These are phyloP conservation scores for Platanthera guangdongensis DNA, from an alignment of 106 monocot genomes.

Conservation along the genomic window DNA sequence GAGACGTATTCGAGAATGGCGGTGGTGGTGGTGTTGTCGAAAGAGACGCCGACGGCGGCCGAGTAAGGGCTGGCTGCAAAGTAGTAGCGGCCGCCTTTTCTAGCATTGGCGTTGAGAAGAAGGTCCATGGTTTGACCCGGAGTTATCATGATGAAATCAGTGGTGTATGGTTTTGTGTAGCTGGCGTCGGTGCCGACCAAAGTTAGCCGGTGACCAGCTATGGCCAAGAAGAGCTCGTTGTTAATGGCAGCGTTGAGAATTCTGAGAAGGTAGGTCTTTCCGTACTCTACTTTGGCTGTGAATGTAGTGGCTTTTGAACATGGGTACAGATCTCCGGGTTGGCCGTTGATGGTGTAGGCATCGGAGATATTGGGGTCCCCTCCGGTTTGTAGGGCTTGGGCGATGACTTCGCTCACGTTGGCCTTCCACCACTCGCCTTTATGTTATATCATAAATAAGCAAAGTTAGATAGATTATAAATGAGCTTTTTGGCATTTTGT, in stretches of 20 bases:
- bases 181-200: slow-evolving; percentile 57
- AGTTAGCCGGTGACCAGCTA: slow-evolving; percentile 56
- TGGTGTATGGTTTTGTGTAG: slow-evolving; percentile 64
- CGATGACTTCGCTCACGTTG: slow-evolving; percentile 40
- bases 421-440: slow-evolving; percentile 89
- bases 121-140: slow-evolving; percentile 77
- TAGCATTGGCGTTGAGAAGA: slow-evolving; percentile 48
- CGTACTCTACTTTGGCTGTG: slow-evolving; percentile 30
- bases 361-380: slow-evolving; percentile 28
- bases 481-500: too few species aligned
- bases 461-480: too few species aligned
- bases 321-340: slow-evolving; percentile 41
- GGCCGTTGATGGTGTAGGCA: slow-evolving; percentile 80
- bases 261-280: slow-evolving; percentile 61
- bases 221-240: slow-evolving; percentile 71
- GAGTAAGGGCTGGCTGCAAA: slow-evolving; percentile 32
- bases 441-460: too few species aligned
- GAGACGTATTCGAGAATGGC: slow-evolving; percentile 38
- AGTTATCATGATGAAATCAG: slow-evolving; percentile 51
- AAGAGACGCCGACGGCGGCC: slow-evolving; percentile 27
- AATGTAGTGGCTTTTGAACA: slow-evolving; percentile 46
- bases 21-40: slow-evolving; percentile 47
- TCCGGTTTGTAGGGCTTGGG: slow-evolving; percentile 23
- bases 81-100: slow-evolving; percentile 35
- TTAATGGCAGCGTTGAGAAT: slow-evolving; percentile 80